A percentile compares a stretch with the other conserved stretches of the same genome.
Evolutionary conservation across 345 rosid species (phyloP).

Genomic region (Aquilaria sinensis): DNA sequence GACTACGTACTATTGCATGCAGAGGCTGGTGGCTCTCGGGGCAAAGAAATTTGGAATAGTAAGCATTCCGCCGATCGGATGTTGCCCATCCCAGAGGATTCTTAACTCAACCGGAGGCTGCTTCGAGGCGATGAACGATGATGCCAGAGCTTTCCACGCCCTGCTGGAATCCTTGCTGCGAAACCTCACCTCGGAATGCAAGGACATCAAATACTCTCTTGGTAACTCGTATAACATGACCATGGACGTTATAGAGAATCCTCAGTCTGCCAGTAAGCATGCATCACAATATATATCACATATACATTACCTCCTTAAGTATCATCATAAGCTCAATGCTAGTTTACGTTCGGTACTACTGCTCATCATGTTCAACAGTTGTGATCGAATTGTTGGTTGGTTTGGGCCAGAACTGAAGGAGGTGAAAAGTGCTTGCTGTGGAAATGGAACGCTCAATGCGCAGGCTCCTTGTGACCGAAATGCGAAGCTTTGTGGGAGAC

Average conservation of each 20-base stretch:
- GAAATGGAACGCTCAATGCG: constrained; percentile 26
- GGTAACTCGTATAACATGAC: constrained; percentile 46
- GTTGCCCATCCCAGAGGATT: constrained; percentile 50
- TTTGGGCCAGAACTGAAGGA: constrained; percentile 31
- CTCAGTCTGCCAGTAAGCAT: constrained; percentile 26
- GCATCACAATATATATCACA: not conserved
- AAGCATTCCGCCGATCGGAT: constrained; percentile 50
- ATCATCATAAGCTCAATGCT: not conserved
- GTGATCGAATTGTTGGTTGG: too few relatives aligned
- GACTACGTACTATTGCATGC: constrained; percentile 5
- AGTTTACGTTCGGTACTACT: too few relatives aligned
- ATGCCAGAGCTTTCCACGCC: constrained; percentile 26
- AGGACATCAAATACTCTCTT: constrained; percentile 36
- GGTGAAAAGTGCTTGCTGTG: constrained; percentile 37
- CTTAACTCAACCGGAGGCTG: constrained; percentile 30
- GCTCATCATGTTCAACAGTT: too few relatives aligned
- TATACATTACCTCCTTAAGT: not conserved
- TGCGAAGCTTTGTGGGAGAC: constrained; percentile 27
- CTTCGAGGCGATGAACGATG: constrained; percentile 33
- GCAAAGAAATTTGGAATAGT: constrained; percentile 47
- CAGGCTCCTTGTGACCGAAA: constrained; percentile 17
- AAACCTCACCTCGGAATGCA: constrained; percentile 33
- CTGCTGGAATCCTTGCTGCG: constrained; percentile 15
- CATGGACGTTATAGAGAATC: constrained; percentile 29
- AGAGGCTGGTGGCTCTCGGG: constrained; percentile 31